Evolutionary conservation across 306 rosid species (phyloP), one percentile per base, ranked within the genome.

Genomic region (Betula pendula): DNA sequence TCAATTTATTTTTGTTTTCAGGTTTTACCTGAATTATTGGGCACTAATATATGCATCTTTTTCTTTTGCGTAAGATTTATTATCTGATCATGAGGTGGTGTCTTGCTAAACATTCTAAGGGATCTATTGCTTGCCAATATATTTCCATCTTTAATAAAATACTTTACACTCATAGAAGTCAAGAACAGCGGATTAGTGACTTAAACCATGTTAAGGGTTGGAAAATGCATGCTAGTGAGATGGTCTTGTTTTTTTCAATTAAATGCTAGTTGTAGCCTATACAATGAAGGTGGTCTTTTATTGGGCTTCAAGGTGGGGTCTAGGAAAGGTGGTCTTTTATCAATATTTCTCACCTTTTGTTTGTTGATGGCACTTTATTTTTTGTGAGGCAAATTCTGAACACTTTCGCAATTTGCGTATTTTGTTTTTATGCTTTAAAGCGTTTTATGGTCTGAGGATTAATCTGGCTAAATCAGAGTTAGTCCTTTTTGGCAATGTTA

Each of bases 11-110:
- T 17, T 33, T 67, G 19, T 63, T 63, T 42, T 14, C 27, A 38
- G 22, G 49, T 51, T 33, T 73, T 75, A 59, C 76, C 19, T 63
- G 15, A 63, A 2, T n/a, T 43, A 42, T 72, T 68, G 40, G 75
- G 60, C 17, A 14, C 19, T 72, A 16, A 59, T 3, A 5, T 27
- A 24, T 60, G 27, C n/a, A 40, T 72, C 22, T 16, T 17, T 29
- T 60, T 60, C 68, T 22, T 60, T 60, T 29, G 19, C 68, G 29
- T 20, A 60, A 14, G 29, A 29, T 60, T 8, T 63, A 17, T 33
- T 33, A 35, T 63, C 25, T 63, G 70, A 63, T 31, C 47, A 25
- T 63, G n/a, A 20, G 62, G 10, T 55, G 31, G 20, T 22, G 38
- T 25, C 20, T 10, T 56, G 20, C 22, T 33, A 35, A 63, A 33